Percentiles rank a stretch among this genome's conserved stretches.
These are phyloP conservation scores for Pseudoneurospora amorphoporcata DNA, from an alignment of 495 filamentous ascomycete genomes.

Conservation along the genomic window DNA sequence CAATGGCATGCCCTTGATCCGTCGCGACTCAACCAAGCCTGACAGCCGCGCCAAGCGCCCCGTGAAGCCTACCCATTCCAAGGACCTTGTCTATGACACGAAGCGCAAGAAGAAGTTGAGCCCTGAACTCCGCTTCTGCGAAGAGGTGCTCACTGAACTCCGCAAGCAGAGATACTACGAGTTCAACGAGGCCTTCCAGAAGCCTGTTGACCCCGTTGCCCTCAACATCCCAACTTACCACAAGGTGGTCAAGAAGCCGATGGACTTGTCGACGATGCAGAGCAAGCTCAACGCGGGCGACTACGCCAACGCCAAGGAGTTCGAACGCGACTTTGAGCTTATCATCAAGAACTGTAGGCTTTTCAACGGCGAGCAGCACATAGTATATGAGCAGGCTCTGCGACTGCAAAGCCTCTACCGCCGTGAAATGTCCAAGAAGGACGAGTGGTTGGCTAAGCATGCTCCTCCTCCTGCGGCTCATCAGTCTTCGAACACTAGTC, in stretches of 20 bases:
- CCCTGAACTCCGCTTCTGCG: conserved; percentile 82
- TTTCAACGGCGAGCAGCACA: conserved; percentile 78
- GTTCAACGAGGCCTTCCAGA: conserved; percentile 60
- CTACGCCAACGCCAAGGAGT: conserved; percentile 75
- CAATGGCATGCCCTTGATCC: conserved; percentile 79
- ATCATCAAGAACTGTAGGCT: conserved; percentile 85
- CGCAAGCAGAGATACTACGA: conserved; percentile 58
- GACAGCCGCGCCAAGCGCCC: conserved; percentile 80
- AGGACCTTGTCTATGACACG: conserved; percentile 74
- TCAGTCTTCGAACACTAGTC: conserved; percentile 10
- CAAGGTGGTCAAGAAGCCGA: conserved; percentile 87
- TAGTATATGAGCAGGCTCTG: conserved; percentile 59
- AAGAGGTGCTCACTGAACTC: conserved; percentile 68
- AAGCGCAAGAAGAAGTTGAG: conserved; percentile 88
- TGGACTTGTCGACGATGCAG: conserved; percentile 76
- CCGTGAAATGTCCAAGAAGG: conserved; percentile 59
- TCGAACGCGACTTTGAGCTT: conserved; percentile 68
- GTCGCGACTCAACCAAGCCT: conserved; percentile 71
- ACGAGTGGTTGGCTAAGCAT: conserved; percentile 65
- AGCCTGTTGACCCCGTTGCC: conserved; percentile 85
- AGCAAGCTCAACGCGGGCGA: conserved; percentile 69
- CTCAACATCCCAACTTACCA: conserved; percentile 91
- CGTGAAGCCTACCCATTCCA: conserved; percentile 79
- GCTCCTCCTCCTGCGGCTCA: conserved; percentile 44
- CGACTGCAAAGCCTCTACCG: conserved; percentile 64